phyloP scores from a whole-genome alignment of 257 asterid genomes.

The Solanum ossicruentum region DNA sequence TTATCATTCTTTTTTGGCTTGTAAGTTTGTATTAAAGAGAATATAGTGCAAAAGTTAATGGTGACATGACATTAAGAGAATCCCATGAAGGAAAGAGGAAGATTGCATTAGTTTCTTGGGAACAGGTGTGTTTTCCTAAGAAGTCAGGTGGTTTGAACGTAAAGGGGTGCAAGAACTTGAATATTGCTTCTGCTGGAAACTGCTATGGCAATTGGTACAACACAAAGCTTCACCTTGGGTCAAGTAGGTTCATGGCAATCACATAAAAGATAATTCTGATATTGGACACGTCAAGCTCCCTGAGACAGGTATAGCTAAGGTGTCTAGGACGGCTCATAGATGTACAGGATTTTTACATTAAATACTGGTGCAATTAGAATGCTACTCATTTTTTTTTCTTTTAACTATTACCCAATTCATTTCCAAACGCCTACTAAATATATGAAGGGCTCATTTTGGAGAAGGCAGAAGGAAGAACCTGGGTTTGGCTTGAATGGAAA shows the following conservation, averaged over 20 bases:
- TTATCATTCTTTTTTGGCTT: too few relatives aligned
- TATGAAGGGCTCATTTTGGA: background rate
- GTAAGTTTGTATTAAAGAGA: too few relatives aligned
- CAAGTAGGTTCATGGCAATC: background rate
- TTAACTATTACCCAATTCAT: too few relatives aligned
- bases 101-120: background rate
- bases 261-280: background rate
- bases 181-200: background rate
- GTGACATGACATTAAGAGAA: background rate
- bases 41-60: background rate
- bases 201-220: background rate
- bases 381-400: too few relatives aligned
- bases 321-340: background rate
- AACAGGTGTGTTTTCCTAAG: background rate
- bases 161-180: background rate
- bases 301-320: background rate
- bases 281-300: background rate
- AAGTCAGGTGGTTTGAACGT: too few relatives aligned
- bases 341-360: background rate
- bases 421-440: background rate
- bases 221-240: background rate
- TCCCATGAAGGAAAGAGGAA: background rate
- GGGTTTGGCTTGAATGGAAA: background rate
- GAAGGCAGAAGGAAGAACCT: background rate
- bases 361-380: background rate